Evolutionary conservation across 371 early-diverging fungal species (phyloP), one percentile per base, ranked within the genome.

Genomic region (Nosema muscidifuracis): DNA sequence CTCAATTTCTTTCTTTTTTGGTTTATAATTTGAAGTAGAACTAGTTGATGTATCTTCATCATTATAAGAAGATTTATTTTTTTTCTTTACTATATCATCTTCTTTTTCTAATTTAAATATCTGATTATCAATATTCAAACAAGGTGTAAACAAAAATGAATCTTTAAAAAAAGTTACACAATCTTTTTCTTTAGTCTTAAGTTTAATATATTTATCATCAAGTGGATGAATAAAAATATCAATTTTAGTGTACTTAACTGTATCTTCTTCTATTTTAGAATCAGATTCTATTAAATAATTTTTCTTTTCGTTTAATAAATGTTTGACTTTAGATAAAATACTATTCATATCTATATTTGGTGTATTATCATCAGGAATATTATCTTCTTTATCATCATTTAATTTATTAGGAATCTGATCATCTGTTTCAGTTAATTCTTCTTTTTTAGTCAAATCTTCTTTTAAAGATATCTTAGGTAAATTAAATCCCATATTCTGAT

Each of bases 141-240:
- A 77, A 26, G 61, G 61, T 62, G 69, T 56, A 34, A 77, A 68
- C 13, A 77, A 53, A 65, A 77, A 77, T 20, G 56, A 57, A 24
- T 64, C 58, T 16, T 77, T 67, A 20, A 65, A 71, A 44, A 65
- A 77, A 18, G 78, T 74, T 20, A 77, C 64, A 67, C 78, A 77
- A 24, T 42, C 15, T 36, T 71, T 53, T 10, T 56, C 65, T 22
- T 56, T 31, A 15, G 51, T 65, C 55, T 56, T 60, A 16, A 77
- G 57, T 53, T 40, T 63, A 15, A 72, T 75, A 34, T 60, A 57
- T n/a, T 66, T 51, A 1, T 50, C 20, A 40, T 63, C 36, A 2
- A 63, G 13, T 20, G 56, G 40, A 2, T 44, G 38, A 10, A 71
- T 42, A 15, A 24, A n/a, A 13, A 63, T 55, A 15, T 71, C 55